Base-by-base conservation (phyloP, 139 green algal species). In the Pedinophyceae sp. region DNA sequence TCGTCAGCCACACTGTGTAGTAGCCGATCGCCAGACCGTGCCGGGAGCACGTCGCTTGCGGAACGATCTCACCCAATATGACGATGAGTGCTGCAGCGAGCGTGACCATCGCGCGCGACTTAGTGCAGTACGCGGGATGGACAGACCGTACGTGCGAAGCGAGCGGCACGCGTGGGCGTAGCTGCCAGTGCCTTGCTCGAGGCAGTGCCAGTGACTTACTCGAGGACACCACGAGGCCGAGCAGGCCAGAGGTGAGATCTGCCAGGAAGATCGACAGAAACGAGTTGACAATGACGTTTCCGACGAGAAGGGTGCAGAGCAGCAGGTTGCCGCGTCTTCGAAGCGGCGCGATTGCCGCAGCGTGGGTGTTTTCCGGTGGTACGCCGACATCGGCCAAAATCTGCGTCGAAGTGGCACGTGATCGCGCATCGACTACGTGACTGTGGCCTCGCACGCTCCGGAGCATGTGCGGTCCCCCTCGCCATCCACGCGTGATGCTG, bases 21-120 rank as follows among this genome's bases (percentile, higher is more conserved):
- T 80, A 84, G 4, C 89, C 87, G 4, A 95, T 79, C 15, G 63
- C 55, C 15, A 96, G 78, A 20, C 87, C 87, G 59, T 93, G 69
- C 2, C 77, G 62, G 1, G 79, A 87, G 70, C 89, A 97, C 1
- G 88, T 55, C 0, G 86, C 79, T 55, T 88, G 80, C 3, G 84
- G 83, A 6, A 81, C 25, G 38, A 88, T 76, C 62, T 94, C 83
- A 2, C 89, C 89, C 61, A 98, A 89, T 0, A 95, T 43, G 34
- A 43, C 34, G 34, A 43, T 43, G 34, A 43, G 34, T 13, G 34
- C 34, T n/a, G n/a, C n/a, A n/a, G n/a, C n/a, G n/a, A n/a, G n/a
- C n/a, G n/a, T n/a, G n/a, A n/a, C n/a, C n/a, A n/a, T n/a, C n/a
- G n/a, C n/a, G n/a, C n/a, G n/a, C n/a, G n/a, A n/a, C n/a, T n/a